Percentiles rank a stretch among this genome's conserved stretches.
These are phyloP conservation scores for Penicillium sp. DNA, from an alignment of 2,329 filamentous ascomycete genomes.

Conservation along the genomic window DNA sequence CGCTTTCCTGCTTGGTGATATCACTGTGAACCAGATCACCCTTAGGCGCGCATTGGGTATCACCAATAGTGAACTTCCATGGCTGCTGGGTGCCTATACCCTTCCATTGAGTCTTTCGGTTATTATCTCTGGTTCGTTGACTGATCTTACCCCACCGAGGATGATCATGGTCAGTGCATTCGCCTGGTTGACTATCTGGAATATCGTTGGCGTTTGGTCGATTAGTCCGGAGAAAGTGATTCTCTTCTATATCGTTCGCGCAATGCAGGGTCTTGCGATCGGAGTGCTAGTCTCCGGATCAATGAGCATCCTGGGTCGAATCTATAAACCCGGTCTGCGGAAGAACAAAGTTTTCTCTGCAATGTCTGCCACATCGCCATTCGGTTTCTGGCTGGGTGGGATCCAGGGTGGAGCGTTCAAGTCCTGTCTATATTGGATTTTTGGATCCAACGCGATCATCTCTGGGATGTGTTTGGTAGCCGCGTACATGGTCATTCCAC, in stretches of 20 bases:
- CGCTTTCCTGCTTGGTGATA: conserved; percentile 15
- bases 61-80: conserved; percentile 36
- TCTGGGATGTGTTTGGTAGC: conserved; percentile 32
- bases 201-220: conserved; percentile 31
- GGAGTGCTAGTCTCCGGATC: conserved; percentile 49
- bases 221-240: conserved; percentile 29
- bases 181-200: conserved; percentile 41
- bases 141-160: conserved; percentile 40
- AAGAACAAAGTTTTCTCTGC: conserved; percentile 34
- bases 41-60: conserved; percentile 22
- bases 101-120: conserved; percentile 40
- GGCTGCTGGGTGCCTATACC: conserved; percentile 40
- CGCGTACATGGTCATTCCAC: conserved; percentile 37
- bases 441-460: conserved; percentile 41
- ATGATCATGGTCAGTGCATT: conserved; percentile 27
- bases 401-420: conserved; percentile 43
- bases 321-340: conserved; percentile 42
- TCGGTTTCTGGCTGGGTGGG: conserved; percentile 42
- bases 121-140: conserved; percentile 30
- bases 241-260: conserved; percentile 33
- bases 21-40: conserved; percentile 18
- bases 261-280: conserved; percentile 46
- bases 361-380: conserved; percentile 48
- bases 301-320: conserved; percentile 45
- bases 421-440: conserved; percentile 40